A percentile compares a stretch with the other conserved stretches of the same genome.
Evolutionary conservation across 345 rosid genomes (phyloP).

Genomic region (Linum lewisii): DNA sequence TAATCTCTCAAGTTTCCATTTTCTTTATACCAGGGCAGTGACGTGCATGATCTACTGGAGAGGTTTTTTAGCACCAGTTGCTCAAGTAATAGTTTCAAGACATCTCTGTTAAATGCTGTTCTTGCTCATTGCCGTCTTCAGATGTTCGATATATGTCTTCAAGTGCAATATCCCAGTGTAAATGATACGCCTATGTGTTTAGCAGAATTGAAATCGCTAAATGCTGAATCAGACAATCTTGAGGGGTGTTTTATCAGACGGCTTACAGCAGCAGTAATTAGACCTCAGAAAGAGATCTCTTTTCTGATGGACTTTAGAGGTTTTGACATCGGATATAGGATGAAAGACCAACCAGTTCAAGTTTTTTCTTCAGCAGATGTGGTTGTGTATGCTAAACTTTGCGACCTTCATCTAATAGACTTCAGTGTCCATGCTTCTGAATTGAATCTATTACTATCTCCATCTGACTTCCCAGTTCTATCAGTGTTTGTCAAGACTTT

Average conservation of each 20-base stretch:
- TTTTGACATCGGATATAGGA: constrained; percentile 46
- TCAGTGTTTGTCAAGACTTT: constrained; percentile 35
- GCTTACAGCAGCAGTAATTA: constrained; percentile 35
- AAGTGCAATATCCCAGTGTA: constrained; percentile 39
- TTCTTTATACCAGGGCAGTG: constrained; percentile 43
- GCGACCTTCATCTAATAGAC: constrained; percentile 44
- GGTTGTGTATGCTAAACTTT: constrained; percentile 25
- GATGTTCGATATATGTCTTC: constrained; percentile 32
- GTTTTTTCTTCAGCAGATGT: constrained; percentile 33
- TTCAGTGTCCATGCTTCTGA: constrained; percentile 40
- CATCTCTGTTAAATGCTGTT: constrained; percentile 49
- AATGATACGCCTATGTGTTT: constrained; percentile 34
- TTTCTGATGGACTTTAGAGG: constrained; percentile 36
- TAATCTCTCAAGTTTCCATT: constrained; percentile 6
- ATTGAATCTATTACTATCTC: constrained; percentile 40
- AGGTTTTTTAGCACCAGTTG: constrained; percentile 30
- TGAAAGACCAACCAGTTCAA: constrained; percentile 25
- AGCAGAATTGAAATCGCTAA: constrained; percentile 41
- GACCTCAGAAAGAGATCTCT: constrained; percentile 41
- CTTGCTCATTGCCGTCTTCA: constrained; percentile 47
- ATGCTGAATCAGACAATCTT: constrained; percentile 42
- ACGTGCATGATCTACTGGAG: constrained; percentile 56
- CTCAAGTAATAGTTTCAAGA: constrained; percentile 32
- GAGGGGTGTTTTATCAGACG: constrained; percentile 48
- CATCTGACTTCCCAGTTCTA: constrained; percentile 47